Evolutionary conservation across 805 yeast genomes (phyloP), one percentile per base, ranked within the genome.

Genomic region (Myxozyma nipponensis): DNA sequence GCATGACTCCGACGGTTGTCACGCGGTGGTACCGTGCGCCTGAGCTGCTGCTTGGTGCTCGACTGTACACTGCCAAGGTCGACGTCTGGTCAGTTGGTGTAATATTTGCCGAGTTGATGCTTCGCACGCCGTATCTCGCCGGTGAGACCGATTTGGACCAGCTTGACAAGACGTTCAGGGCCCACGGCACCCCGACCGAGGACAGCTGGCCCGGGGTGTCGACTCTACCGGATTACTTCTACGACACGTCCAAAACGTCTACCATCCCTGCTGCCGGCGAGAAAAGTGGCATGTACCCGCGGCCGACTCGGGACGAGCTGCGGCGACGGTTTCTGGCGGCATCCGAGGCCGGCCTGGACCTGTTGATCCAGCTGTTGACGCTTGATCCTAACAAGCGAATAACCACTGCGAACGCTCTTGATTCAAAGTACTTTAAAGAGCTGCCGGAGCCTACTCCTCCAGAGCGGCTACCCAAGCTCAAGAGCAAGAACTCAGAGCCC

Each of bases 21-120:
- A 93, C 99, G 2, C 72, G 98, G 53, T 93, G 99, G 99, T 93
- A 93, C 68, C 73, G 98, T 48, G 95, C 98, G 0, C 99, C 99
- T 0, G 99, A 93, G 63, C 71, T 93, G 42, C 70, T 93, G 22
- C 79, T 91, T 54, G 97, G 96, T 0, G 84, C 96, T 0, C 77
- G 83, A 42, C 93, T 88, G 66, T 93, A 93, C 63, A 84, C 96
- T 0, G 83, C 83, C 1, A 95, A 95, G 0, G 78, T 93, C 2
- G 99, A 93, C 69, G 72, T 89, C 10, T 93, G 99, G 99, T 91
- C 98, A 0, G 86, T 90, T 3, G 99, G 99, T 1, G 80, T 89
- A 34, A 91, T 93, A 2, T 93, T 93, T 72, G 98, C 98, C 0
- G 99, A 93, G 63, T 70, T 93, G 60, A 88, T 93, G 96, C 73